Conservation (phyloP, 192 early-diverging fungal species). For the Chytriomyces sp. region DNA sequence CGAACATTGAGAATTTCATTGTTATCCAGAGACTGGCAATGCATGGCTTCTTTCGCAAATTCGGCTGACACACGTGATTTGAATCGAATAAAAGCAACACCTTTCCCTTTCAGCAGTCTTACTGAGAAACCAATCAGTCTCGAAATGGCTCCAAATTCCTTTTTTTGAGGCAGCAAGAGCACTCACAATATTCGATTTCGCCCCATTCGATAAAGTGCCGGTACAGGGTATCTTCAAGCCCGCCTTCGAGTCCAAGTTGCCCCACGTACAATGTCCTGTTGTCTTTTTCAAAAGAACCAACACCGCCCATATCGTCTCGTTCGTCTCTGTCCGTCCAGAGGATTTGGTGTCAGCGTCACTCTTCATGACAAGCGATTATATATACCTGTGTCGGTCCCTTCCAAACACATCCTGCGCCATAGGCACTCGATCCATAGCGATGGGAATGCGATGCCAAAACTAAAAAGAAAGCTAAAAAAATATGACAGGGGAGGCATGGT, state of each 20-base stretch:
- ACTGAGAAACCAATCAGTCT: conserved; percentile 57
- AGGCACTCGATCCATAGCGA: conserved; percentile 49
- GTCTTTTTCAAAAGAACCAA: conserved; percentile 78
- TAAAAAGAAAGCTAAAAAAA: conserved; percentile 19
- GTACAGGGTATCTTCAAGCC: conserved; percentile 46
- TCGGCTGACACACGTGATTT: conserved; percentile 72
- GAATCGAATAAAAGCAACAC: conserved; percentile 85
- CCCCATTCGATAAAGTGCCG: conserved; percentile 79
- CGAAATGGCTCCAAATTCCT: too few species aligned
- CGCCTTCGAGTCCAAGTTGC: conserved; percentile 49
- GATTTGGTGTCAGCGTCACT: background rate
- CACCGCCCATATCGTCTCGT: conserved; percentile 68
- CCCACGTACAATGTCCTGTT: conserved; percentile 84
- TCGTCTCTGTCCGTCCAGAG: conserved; percentile 43
- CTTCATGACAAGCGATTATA: background rate
- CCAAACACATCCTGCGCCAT: conserved; percentile 78
- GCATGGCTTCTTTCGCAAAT: conserved; percentile 92
- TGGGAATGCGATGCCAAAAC: conserved; percentile 63
- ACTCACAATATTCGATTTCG: conserved; percentile 72
- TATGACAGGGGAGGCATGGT: conserved; percentile 52
- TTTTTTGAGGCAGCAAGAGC: background rate
- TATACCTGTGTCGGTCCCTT: conserved; percentile 61
- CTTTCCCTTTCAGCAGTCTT: conserved; percentile 69
- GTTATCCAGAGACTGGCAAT: conserved; percentile 75
- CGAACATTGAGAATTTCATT: conserved; percentile 75